Evolutionary conservation across 306 rosid genomes (phyloP), one percentile per base, ranked within the genome.

Genomic region (Cicer chorassanicum): DNA sequence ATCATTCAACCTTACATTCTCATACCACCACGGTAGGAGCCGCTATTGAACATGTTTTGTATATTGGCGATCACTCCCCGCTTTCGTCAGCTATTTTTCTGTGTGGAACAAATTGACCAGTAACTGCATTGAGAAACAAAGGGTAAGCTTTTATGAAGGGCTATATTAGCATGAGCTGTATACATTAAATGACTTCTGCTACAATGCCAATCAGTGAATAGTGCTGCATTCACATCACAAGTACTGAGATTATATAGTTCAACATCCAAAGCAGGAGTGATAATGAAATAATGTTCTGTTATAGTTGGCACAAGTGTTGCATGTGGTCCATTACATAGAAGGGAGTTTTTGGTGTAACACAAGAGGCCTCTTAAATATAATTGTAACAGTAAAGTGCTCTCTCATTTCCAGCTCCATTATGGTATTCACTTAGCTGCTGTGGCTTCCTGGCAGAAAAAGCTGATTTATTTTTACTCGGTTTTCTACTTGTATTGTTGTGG

Each of bases 241-340:
- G 77, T 62, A 77, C 36, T 64, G 49, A 70, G 68, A 65, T 73
- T 12, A 73, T 46, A 45, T 69, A 63, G 66, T 39, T 9, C 82
- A 75, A 43, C 70, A 72, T 66, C 65, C 39, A 76, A 76, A 80
- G 65, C 70, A 60, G 42, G 65, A 79, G 6, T 54, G 78, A 46
- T 29, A 53, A 14, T 11, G 62, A 74, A 75, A 78, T 73, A 43
- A 43, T 8, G n/a, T 2, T 53, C 10, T 14, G 59, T 53, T 53
- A 16, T 53, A 14, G 59, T 53, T 53, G 59, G 59, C 29, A 63
- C 18, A 41, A 41, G 8, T 41, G 44, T 41, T 41, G 44, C 19
- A 56, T 62, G 82, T 68, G 78, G 84, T 76, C 82, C 87, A 65
- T 48, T 51, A 34, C n/a, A 57, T 49, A 36, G 66, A 61, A 73